Evolutionary conservation across 108 stramenopile genomes (phyloP).

Genomic region (Parietichytrium sp.): DNA sequence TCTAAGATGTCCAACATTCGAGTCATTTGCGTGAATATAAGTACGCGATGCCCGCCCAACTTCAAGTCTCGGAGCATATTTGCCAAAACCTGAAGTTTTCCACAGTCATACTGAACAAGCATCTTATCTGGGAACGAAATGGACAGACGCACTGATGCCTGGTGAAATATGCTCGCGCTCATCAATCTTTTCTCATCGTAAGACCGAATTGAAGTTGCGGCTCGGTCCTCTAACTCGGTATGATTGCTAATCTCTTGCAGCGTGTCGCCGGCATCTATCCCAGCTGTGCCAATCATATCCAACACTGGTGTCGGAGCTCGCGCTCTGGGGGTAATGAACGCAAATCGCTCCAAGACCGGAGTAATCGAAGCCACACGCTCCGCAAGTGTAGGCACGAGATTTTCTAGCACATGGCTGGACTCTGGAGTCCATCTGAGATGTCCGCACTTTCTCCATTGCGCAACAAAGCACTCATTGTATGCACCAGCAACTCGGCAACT

Average conservation of each 20-base stretch:
- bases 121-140: slow-evolving; percentile 83
- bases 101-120: slow-evolving; percentile 89
- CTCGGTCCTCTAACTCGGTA: neutral
- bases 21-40: slow-evolving; percentile 67
- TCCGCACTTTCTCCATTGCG: neutral
- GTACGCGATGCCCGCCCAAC: slow-evolving; percentile 51
- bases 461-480: neutral
- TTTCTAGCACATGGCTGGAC: neutral
- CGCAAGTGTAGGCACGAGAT: neutral
- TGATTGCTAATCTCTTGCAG: slow-evolving; percentile 15
- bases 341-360: slow-evolving; percentile 25
- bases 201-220: neutral
- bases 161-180: slow-evolving; percentile 1
- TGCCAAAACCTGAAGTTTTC: slow-evolving; percentile 90
- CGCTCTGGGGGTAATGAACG: slow-evolving; percentile 10
- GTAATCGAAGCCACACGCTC: neutral
- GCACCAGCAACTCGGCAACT: neutral
- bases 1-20: slow-evolving; percentile 72
- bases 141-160: neutral
- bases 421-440: neutral
- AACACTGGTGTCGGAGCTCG: neutral
- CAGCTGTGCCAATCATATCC: neutral
- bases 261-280: neutral
- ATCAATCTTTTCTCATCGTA: neutral
- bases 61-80: slow-evolving; percentile 75